Percentiles rank a stretch among this genome's conserved stretches.
Conservation (phyloP, 2,329 filamentous ascomycete species). For the Macroventuria anomochaeta region DNA sequence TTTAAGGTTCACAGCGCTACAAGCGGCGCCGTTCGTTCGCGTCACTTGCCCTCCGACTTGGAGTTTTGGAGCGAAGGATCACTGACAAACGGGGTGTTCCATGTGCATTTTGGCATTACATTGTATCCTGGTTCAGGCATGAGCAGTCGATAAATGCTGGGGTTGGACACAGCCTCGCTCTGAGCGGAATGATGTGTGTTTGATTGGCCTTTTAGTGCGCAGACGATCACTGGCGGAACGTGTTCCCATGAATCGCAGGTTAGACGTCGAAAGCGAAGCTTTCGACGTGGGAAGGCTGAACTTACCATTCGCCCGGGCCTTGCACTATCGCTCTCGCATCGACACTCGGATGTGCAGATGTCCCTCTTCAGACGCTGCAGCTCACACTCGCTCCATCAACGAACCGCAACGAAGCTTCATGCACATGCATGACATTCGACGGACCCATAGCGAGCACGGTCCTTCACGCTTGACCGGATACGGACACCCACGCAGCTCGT, state of each 20-base stretch:
- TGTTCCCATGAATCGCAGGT: conserved; percentile 1
- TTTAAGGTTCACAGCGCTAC: conserved; percentile 6
- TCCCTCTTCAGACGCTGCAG: background rate
- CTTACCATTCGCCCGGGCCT: conserved; percentile 2
- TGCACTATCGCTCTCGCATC: background rate
- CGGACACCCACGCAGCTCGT: background rate
- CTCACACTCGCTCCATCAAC: background rate
- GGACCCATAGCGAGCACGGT: conserved; percentile 3
- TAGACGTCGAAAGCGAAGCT: background rate
- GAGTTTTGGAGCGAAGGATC: background rate
- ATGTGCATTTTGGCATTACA: background rate
- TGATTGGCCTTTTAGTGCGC: conserved; percentile 13
- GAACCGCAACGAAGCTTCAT: conserved; percentile 1
- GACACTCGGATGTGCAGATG: background rate
- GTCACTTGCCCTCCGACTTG: conserved; percentile 8
- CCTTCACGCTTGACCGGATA: conserved; percentile 1
- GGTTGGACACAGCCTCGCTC: conserved; percentile 1
- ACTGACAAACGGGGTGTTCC: conserved; percentile 15
- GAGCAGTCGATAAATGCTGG: conserved; percentile 1
- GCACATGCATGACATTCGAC: conserved; percentile 13
- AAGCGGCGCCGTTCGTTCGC: conserved; percentile 6
- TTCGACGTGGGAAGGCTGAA: background rate
- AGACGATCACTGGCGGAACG: conserved; percentile 6
- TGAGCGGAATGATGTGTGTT: conserved; percentile 7
- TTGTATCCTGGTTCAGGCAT: background rate